Evolutionary conservation across 2,329 filamentous ascomycete genomes (phyloP).

Genomic region (Trematosphaeria pertusa): DNA sequence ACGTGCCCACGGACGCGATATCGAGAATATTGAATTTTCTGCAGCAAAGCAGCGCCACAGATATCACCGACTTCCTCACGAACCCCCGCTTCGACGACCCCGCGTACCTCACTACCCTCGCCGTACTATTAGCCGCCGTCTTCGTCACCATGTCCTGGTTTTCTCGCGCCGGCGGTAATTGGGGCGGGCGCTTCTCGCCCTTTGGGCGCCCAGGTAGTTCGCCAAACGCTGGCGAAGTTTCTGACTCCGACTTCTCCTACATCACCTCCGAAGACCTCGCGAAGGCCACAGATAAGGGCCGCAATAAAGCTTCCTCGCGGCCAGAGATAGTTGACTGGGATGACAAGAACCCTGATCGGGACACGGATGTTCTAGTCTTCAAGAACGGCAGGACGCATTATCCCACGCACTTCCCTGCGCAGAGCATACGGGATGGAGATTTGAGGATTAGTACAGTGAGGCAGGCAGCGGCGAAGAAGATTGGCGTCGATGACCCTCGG

Average conservation of each 20-base stretch:
- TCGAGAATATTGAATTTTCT: conserved; percentile 26
- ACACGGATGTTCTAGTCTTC: conserved; percentile 75
- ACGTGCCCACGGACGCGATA: conserved; percentile 26
- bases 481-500: conserved; percentile 65
- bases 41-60: conserved; percentile 24
- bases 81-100: conserved; percentile 43
- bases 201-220: conserved; percentile 53
- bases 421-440: conserved; percentile 76
- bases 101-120: conserved; percentile 40
- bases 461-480: conserved; percentile 70
- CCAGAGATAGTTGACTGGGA: conserved; percentile 49
- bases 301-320: conserved; percentile 27
- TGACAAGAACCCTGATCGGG: conserved; percentile 52
- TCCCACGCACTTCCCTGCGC: conserved; percentile 75
- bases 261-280: conserved; percentile 78
- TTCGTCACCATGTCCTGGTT: conserved; percentile 57
- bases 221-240: conserved; percentile 62
- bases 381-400: conserved; percentile 72
- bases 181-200: conserved; percentile 57
- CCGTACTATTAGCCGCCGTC: conserved; percentile 47
- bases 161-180: conserved; percentile 51
- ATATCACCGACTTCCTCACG: conserved; percentile 33
- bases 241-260: conserved; percentile 80
- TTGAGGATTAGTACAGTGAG: conserved; percentile 71
- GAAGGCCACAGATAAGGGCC: conserved; percentile 50